phyloP scores from a whole-genome alignment of 2,329 filamentous ascomycete genomes.

The Trichoderma afroharzianum region DNA sequence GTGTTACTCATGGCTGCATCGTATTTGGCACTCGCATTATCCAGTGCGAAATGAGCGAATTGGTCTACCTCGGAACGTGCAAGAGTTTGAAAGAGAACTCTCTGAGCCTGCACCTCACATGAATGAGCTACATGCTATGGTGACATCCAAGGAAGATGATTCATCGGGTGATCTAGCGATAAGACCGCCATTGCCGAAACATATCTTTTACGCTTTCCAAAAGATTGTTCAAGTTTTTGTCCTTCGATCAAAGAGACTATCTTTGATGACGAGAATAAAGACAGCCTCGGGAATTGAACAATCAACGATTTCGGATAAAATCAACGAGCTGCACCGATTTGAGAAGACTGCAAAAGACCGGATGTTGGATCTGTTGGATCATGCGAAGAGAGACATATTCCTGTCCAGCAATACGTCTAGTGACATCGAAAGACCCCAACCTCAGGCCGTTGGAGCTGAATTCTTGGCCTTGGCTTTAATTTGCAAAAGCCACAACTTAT shows the following conservation, averaged over 20 bases:
- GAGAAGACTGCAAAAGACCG: neutral
- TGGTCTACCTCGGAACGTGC: neutral
- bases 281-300: neutral
- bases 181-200: neutral
- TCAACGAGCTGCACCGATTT: neutral
- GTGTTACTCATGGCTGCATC: neutral
- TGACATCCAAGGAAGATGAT: neutral
- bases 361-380: neutral
- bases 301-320: neutral
- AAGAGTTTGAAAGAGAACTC: neutral
- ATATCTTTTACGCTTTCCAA: neutral
- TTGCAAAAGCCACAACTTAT: neutral
- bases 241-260: neutral
- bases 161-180: neutral
- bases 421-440: neutral
- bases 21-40: neutral
- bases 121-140: neutral
- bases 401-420: neutral
- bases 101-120: neutral
- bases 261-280: neutral
- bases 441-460: neutral
- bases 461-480: neutral
- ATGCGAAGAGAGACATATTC: constrained; percentile 7
- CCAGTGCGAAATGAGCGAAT: neutral
- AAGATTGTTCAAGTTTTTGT: neutral